phyloP scores from a whole-genome alignment of 169 alveolate genomes.

The Plasmodium coatneyi region DNA sequence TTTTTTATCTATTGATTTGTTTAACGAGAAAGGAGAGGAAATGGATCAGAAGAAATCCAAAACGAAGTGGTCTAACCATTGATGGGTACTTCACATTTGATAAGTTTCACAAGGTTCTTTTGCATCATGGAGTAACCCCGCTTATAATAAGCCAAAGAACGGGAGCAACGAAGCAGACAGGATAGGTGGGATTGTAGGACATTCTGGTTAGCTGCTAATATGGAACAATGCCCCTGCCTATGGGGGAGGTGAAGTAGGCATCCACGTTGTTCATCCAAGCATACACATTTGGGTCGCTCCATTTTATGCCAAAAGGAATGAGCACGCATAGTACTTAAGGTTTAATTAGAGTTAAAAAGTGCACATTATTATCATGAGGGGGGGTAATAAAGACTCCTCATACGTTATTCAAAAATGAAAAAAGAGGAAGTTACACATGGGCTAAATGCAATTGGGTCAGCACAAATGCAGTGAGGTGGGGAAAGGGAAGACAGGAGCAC shows the following conservation, averaged over 20 bases:
- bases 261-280: not conserved
- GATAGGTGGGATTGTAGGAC: not conserved
- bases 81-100: not conserved
- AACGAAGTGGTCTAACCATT: constrained; percentile 60
- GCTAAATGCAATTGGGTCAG: not conserved
- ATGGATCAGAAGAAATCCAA: constrained; percentile 34
- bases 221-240: not conserved
- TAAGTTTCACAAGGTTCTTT: not conserved
- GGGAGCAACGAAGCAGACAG: not conserved
- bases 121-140: not conserved
- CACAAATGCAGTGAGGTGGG: not conserved
- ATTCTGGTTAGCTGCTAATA: not conserved
- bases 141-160: not conserved
- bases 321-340: not conserved
- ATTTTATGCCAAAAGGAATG: not conserved
- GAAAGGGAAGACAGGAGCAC: not conserved
- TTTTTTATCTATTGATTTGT: constrained; percentile 71
- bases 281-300: not conserved
- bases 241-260: not conserved
- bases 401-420: not conserved
- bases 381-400: not conserved
- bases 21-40: constrained; percentile 22
- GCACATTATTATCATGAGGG: not conserved
- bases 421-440: not conserved
- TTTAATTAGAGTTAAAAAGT: not conserved